Evolutionary conservation across 768 basidiomycete genomes (phyloP).

Genomic region (Lactarius psammicola): DNA sequence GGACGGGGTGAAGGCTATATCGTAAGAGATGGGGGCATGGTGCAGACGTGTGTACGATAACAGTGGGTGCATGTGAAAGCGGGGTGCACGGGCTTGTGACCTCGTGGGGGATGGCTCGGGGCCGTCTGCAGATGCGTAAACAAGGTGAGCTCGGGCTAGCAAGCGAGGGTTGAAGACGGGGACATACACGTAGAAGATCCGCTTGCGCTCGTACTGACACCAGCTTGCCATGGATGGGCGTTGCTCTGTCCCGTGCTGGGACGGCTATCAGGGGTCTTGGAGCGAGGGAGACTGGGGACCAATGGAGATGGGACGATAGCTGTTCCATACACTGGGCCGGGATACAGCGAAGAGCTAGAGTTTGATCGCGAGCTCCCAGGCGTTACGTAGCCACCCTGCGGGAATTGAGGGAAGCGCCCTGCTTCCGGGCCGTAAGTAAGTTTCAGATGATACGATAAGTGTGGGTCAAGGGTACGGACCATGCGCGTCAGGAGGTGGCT

Average conservation of each 20-base stretch:
- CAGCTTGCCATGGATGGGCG: conserved; percentile 43
- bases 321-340: conserved; percentile 37
- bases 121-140: conserved; percentile 3
- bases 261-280: conserved; percentile 39
- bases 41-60: conserved; percentile 56
- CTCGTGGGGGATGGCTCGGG: conserved; percentile 28
- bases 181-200: conserved; percentile 45
- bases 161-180: conserved; percentile 8
- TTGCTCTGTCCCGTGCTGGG: conserved; percentile 49
- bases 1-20: conserved; percentile 56
- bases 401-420: conserved; percentile 24
- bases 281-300: conserved; percentile 21
- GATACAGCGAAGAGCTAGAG: conserved; percentile 50
- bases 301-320: conserved; percentile 25
- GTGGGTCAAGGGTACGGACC: conserved; percentile 30
- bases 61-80: conserved; percentile 62
- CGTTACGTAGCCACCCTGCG: conserved; percentile 33
- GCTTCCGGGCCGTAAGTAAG: conserved; percentile 26
- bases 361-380: conserved; percentile 50
- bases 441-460: conserved; percentile 14
- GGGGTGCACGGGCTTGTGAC: conserved; percentile 36
- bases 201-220: conserved; percentile 38
- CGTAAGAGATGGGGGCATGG: conserved; percentile 61
- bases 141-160: neutral
- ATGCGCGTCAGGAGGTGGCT: conserved; percentile 19